Evolutionary conservation across 208 protist species (phyloP), one percentile per base, ranked within the genome.

Genomic region (Acanthamoeba sp.): DNA sequence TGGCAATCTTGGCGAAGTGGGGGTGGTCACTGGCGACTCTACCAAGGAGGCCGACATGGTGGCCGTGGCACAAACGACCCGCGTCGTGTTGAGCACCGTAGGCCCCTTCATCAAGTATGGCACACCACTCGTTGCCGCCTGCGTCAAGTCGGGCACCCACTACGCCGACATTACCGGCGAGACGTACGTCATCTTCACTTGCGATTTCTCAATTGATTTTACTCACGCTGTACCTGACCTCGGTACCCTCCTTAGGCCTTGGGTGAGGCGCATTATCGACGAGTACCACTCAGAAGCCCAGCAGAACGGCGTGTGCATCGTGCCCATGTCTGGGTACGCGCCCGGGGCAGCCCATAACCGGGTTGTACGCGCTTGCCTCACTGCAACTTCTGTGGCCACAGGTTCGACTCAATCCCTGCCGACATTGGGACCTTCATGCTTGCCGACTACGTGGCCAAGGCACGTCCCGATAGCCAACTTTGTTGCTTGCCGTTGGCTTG

Each of bases 121-220:
- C 24, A 96, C 95, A 6, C 6, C n/a, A 14, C 78, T 96, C 10
- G 94, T 96, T 12, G 55, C n/a, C 22, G 94, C 93, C 38, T 97
- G 95, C 66, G 95, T 91, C 40, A 90, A 50, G n/a, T n/a, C 12
- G 22, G 94, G 96, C 32, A 96, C 94, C 12, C 94, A 96, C 93
- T 97, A 97, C 93, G 69, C 71, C 27, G 96, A 97, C 87, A 96
- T 96, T 82, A 97, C 96, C 6, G 96, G 96, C 2, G 96, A 97
- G 76, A 62, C 91, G 57, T 92, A 93, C 59, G 50, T 84, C 73
- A 34, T 55, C 29, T 22, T 24, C 57, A 66, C 50, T 57, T 57
- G 18, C 0, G 45, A 55, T 1, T 0, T 78, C 40, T 78, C 69
- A 14, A 36, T 22, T 78, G 29, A 38, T 20, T 16, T 38, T 76